These are phyloP conservation scores for Cladosporium sp. DNA, from an alignment of 2,329 filamentous ascomycete genomes.

Conservation along the genomic window DNA sequence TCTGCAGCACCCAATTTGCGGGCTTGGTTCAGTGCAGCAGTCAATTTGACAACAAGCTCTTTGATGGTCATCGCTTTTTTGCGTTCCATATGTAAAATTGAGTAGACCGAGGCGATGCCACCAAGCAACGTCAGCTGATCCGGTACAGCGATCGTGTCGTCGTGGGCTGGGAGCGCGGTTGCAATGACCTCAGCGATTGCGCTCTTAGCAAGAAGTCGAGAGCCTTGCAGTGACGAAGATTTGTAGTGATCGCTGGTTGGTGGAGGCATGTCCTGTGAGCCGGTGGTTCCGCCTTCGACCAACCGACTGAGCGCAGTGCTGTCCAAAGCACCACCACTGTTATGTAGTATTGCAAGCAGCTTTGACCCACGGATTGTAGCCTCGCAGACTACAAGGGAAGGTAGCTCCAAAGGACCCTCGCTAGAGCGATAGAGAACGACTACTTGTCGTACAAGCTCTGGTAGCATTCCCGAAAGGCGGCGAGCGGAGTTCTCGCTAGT, in stretches of 20 bases:
- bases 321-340: constrained; percentile 60
- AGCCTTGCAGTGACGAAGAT: neutral
- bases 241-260: neutral
- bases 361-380: constrained; percentile 69
- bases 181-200: constrained; percentile 22
- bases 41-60: constrained; percentile 77
- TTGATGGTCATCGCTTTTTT: constrained; percentile 90
- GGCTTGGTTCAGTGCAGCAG: constrained; percentile 82
- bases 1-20: constrained; percentile 92
- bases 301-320: constrained; percentile 50
- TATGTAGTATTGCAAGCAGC: constrained; percentile 62
- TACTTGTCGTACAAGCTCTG: constrained; percentile 72
- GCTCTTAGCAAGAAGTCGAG: constrained; percentile 4
- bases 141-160: constrained; percentile 32
- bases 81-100: constrained; percentile 71
- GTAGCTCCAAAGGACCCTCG: constrained; percentile 60
- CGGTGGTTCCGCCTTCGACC: constrained; percentile 26
- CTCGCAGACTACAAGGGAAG: constrained; percentile 68
- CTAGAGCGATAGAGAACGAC: constrained; percentile 65
- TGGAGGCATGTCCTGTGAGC: neutral
- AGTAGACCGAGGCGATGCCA: constrained; percentile 82
- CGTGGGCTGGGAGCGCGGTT: constrained; percentile 21
- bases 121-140: constrained; percentile 66
- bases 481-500: constrained; percentile 36
- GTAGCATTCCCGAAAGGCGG: constrained; percentile 56